Base-by-base conservation (phyloP, 345 rosid species). In the Noccaea caerulescens region DNA sequence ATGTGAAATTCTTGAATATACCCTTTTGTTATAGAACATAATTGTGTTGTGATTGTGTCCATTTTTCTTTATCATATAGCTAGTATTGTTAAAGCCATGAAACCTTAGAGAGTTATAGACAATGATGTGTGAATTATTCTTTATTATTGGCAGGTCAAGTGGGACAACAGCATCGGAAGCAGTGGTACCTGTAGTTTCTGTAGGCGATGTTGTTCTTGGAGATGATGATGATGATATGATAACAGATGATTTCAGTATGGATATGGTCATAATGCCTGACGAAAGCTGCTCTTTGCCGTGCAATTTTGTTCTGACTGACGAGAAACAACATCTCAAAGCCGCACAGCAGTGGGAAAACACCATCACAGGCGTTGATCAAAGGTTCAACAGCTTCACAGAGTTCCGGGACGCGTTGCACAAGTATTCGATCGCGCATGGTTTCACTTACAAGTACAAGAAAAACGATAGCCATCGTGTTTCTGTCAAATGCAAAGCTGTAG, bases 381-480 rank as follows among this genome's bases (percentile, higher is more conserved):
- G 95, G 72, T 93, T 93, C 75, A 83, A 68, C 68, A 87, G 93
- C 83, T 84, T 88, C 70, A 69, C 72, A 39, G 98, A 90, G 32
- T 90, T 92, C 68, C 85, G 92, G 50, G 98, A 93, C 68, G 91
- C 95, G 8, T 72, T 93, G 81, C 95, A 88, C 76, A 90, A 88
- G 73, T 93, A 81, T 82, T 88, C 98, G 0, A 86, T 93, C 53
- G 96, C 98, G 0, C 97, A 84, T 33, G 93, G 95, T 8, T 93
- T 93, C 65, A 87, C 96, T 43, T 90, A 85, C 73, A 87, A 84
- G 77, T 93, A 88, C 74, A 93, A 93, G 90, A 88, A 93, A 75
- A 93, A 93, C 23, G 96, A 90, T 34, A 87, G 91, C 77, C 96
- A 87, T 61, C 95, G 97, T 34, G 95, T 88, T 37, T 83, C 90